These are phyloP conservation scores for Colletotrichum lindemuthianum DNA, from an alignment of 2,329 filamentous ascomycete genomes.

Conservation along the genomic window DNA sequence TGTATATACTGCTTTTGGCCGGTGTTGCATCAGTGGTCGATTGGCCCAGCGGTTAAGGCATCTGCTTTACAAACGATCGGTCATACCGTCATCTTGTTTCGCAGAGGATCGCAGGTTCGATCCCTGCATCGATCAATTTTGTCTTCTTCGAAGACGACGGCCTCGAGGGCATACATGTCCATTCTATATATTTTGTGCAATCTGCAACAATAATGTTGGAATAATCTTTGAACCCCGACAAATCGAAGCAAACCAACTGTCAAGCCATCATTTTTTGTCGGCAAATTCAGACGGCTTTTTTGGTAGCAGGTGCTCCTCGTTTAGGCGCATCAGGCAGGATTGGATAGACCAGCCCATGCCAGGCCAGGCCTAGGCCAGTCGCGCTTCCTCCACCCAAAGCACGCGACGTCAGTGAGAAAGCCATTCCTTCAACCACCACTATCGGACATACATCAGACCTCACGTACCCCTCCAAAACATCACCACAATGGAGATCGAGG, in stretches of 20 bases:
- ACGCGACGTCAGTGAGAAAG: slow-evolving; percentile 32
- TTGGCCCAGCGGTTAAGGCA: slow-evolving; percentile 53
- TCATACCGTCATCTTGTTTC: no score
- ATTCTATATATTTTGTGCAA: no score
- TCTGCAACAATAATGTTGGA: no score
- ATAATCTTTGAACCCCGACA: no score
- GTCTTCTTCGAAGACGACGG: no score
- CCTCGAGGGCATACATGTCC: no score
- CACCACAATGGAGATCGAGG: slow-evolving; percentile 64
- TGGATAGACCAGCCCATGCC: background rate
- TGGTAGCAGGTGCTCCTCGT: slow-evolving; percentile 9
- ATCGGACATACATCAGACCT: background rate
- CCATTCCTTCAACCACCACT: slow-evolving; percentile 5
- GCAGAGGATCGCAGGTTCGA: slow-evolving; percentile 57
- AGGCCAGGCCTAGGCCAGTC: background rate
- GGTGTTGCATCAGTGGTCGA: slow-evolving; percentile 38
- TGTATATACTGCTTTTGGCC: background rate
- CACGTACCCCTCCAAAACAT: background rate
- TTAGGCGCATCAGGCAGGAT: slow-evolving; percentile 17
- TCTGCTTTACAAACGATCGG: slow-evolving; percentile 53
- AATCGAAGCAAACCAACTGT: no score
- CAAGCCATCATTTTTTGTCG: no score
- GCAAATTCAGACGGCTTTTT: background rate
- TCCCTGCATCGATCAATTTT: slow-evolving; percentile 52
- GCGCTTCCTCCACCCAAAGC: slow-evolving; percentile 19